Evolutionary conservation across 768 basidiomycete species (phyloP), one percentile per base, ranked within the genome.

Genomic region (Trametes meyenii): DNA sequence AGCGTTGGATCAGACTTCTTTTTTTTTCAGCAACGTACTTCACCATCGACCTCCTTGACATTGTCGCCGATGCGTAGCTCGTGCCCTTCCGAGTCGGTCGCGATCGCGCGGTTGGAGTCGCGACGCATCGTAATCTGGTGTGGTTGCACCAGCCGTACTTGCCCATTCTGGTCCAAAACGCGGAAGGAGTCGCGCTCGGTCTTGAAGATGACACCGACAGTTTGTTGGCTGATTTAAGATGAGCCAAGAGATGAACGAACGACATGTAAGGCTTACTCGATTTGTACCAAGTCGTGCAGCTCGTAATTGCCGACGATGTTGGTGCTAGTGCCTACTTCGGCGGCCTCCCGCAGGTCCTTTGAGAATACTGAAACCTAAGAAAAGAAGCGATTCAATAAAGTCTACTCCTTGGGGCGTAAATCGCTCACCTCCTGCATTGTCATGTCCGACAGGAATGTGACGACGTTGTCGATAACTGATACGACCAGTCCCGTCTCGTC

Each of bases 381-480:
- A 5, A 44, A n/a, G n/a, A 53, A 39, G 48, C n/a, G 38, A 23
- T 23, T 26, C 24, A 33, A 56, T 24, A 62, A 35, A 19, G 50
- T 39, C 11, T 14, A 5, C 26, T 19, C n/a, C 24, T 26, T 39
- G 40, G 48, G 16, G 38, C 23, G 2, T 29, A 16, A n/a, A 55
- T 1, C 29, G 40, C 76, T 51, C 61, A 93, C 95, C 85, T 98
- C 96, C 69, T 94, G 90, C 86, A 95, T 87, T 2, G 91, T 90
- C 86, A 98, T 92, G 72, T 98, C 97, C n/a, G 94, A 96, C 66
- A 97, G 76, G 78, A 98, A 95, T 1, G 96, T 98, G 16, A 98
- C 92, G 24, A 94, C 86, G 53, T 95, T 93, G 68, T 93, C 92
- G 4, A 89, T 81, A 19, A 96, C 89, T 21, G 94, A 89, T 23